Evolutionary conservation across 305 asterid genomes (phyloP).

Genomic region (Ilex paraguariensis): DNA sequence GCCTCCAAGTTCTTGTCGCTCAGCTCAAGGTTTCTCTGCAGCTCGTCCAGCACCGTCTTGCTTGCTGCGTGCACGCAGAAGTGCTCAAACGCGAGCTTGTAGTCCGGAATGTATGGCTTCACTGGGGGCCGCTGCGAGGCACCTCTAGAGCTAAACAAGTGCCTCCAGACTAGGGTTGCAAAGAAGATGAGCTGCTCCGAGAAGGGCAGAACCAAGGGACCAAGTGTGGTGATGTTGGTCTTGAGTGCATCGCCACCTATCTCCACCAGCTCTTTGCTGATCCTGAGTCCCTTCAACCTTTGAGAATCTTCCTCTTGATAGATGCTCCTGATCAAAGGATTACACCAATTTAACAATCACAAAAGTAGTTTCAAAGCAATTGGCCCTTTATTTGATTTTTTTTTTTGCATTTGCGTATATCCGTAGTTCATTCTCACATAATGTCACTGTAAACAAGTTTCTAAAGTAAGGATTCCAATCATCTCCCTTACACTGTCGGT

Average conservation of each 20-base stretch:
- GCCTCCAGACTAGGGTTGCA: slow-evolving; percentile 53
- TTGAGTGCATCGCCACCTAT: slow-evolving; percentile 85
- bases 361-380: not conserved
- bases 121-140: slow-evolving; percentile 18
- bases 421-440: too few species aligned
- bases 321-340: slow-evolving; percentile 40
- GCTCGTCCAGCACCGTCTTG: slow-evolving; percentile 77
- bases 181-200: slow-evolving; percentile 93
- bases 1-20: slow-evolving; percentile 75
- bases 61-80: slow-evolving; percentile 91
- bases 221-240: slow-evolving; percentile 89
- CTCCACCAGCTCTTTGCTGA: slow-evolving; percentile 70
- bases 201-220: slow-evolving; percentile 85
- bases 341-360: not conserved
- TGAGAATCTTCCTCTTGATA: slow-evolving; percentile 82
- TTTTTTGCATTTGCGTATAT: too few species aligned
- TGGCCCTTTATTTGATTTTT: not conserved
- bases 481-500: too few species aligned
- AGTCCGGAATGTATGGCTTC: slow-evolving; percentile 88
- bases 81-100: slow-evolving; percentile 93
- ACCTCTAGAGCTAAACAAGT: slow-evolving; percentile 31
- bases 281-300: slow-evolving; percentile 54
- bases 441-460: too few species aligned
- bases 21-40: slow-evolving; percentile 75
- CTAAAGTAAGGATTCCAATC: too few species aligned